Evolutionary conservation across 805 yeast species (phyloP).

Genomic region (Ogataea henricii): DNA sequence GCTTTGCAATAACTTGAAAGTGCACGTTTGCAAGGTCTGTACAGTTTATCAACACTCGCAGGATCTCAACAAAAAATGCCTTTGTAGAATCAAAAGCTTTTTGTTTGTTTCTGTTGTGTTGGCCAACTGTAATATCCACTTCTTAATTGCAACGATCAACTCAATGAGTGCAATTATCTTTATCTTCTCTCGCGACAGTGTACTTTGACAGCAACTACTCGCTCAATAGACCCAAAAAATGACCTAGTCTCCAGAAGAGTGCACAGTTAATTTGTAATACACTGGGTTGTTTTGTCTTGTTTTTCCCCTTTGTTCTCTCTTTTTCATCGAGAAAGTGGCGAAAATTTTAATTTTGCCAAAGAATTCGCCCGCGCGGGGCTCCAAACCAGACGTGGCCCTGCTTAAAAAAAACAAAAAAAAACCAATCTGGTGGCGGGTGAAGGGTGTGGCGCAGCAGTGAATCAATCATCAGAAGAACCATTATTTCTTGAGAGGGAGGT

Average conservation of each 20-base stretch:
- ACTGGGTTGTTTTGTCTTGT: constrained; percentile 11
- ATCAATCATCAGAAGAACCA: no score
- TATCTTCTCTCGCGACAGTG: constrained; percentile 11
- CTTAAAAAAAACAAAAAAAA: no score
- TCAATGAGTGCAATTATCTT: constrained; percentile 32
- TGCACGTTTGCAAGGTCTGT: constrained; percentile 6
- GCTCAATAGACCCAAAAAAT: constrained; percentile 20
- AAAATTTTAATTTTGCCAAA: constrained; percentile 12
- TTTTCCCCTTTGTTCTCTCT: constrained; percentile 15
- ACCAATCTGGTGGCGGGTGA: not conserved
- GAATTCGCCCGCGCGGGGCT: constrained; percentile 1
- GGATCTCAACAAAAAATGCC: not conserved
- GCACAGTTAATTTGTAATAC: constrained; percentile 2
- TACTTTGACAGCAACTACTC: constrained; percentile 14
- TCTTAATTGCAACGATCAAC: constrained; percentile 33
- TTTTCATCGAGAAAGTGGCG: constrained; percentile 27
- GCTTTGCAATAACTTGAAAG: constrained; percentile 3
- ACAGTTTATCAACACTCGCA: constrained; percentile 5
- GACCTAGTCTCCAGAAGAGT: constrained; percentile 14
- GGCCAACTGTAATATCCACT: constrained; percentile 6
- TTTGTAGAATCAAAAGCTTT: not conserved
- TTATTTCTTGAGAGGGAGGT: no score
- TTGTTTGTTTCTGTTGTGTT: constrained; percentile 7
- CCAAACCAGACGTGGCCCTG: not conserved
- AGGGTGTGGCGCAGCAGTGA: constrained; percentile 3